phyloP scores from a whole-genome alignment of 73 alveolate genomes.

The Effrenium voratum region DNA sequence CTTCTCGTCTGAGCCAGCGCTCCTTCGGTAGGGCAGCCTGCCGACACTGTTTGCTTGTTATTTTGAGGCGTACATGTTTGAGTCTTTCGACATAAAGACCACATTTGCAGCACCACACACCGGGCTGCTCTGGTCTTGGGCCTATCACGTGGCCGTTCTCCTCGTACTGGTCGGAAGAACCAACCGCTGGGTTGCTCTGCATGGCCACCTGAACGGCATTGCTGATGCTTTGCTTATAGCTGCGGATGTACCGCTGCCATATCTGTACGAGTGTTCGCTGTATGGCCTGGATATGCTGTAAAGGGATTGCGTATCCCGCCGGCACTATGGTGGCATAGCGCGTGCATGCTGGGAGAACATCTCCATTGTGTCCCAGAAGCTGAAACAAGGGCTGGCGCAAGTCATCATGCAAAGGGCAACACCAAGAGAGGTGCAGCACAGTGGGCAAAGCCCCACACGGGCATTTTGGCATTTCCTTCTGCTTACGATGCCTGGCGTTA shows the following conservation, averaged over 20 bases:
- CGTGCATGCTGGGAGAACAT: background rate
- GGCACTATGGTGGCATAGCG: background rate
- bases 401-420: background rate
- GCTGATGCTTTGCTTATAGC: background rate
- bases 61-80: background rate
- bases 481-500: background rate
- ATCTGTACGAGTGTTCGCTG: background rate
- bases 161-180: no score
- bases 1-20: background rate
- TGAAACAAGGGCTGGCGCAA: background rate
- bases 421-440: background rate
- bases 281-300: background rate
- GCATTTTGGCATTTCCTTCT: background rate
- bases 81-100: background rate
- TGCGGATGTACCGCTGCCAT: background rate
- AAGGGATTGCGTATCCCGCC: background rate
- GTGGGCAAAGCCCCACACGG: background rate
- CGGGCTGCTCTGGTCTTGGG: background rate
- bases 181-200: no score
- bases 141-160: background rate
- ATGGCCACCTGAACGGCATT: no score
- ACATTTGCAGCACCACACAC: background rate
- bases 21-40: background rate
- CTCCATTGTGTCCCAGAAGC: background rate
- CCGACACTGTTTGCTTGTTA: background rate